These are phyloP conservation scores for Tieghemostelium lacteum DNA, from an alignment of 78 protist species.

Conservation along the genomic window DNA sequence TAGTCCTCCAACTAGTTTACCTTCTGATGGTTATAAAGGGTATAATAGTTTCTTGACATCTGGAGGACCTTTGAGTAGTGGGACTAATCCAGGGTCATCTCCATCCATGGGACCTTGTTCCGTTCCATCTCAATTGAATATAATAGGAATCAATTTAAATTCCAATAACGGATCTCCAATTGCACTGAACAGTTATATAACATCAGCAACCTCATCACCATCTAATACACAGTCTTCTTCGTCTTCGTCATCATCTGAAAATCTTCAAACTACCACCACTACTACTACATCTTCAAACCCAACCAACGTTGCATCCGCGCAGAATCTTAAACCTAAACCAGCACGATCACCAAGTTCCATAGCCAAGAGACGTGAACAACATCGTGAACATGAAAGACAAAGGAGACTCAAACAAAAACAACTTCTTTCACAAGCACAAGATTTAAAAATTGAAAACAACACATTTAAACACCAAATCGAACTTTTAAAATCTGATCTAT, in stretches of 20 bases:
- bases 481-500: slow-evolving; percentile 4
- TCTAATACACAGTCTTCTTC: neutral
- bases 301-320: neutral
- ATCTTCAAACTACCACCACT: neutral
- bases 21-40: neutral
- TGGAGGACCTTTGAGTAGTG: no score
- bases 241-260: neutral
- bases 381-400: slow-evolving; percentile 67
- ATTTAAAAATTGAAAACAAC: slow-evolving; percentile 21
- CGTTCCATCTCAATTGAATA: neutral
- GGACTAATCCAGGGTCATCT: neutral
- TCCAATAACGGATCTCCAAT: neutral
- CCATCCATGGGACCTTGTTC: neutral
- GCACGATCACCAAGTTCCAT: slow-evolving; percentile 55
- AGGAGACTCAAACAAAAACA: slow-evolving; percentile 64
- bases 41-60: neutral
- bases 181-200: neutral
- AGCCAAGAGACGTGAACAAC: slow-evolving; percentile 55
- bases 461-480: neutral
- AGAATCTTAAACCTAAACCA: slow-evolving; percentile 56
- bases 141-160: neutral
- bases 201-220: neutral
- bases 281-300: neutral
- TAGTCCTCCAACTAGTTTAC: no score
- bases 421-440: slow-evolving; percentile 20